A percentile compares a stretch with the other conserved stretches of the same genome.
phyloP scores from a whole-genome alignment of 2,329 filamentous ascomycete species.

The Domatiomyces globalis region DNA sequence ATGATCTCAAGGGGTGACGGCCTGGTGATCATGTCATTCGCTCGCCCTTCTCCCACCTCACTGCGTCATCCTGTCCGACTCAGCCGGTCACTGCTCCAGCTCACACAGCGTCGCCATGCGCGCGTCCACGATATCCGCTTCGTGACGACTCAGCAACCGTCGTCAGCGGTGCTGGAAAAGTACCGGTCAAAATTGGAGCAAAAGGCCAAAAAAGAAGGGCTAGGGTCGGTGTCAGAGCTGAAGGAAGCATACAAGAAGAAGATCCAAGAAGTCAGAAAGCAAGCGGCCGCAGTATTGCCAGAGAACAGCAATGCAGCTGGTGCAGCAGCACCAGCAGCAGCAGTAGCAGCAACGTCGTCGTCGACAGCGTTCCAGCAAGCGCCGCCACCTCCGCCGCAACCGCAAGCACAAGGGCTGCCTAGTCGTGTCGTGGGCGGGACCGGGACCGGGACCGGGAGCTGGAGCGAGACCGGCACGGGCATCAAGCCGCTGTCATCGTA shows the following conservation, averaged over 20 bases:
- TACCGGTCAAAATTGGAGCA: conserved; percentile 73
- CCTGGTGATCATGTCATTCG: background rate
- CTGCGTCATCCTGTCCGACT: background rate
- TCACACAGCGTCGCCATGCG: conserved; percentile 65
- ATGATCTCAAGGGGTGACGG: too few species aligned
- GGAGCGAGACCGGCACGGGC: too few species aligned
- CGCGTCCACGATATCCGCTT: conserved; percentile 87
- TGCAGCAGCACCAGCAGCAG: conserved; percentile 31
- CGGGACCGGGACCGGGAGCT: conserved; percentile 29
- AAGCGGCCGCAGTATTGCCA: conserved; percentile 39
- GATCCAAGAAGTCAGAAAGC: conserved; percentile 57
- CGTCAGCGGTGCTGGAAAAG: conserved; percentile 59
- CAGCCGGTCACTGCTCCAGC: background rate
- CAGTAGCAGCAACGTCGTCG: conserved; percentile 4
- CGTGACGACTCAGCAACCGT: conserved; percentile 64
- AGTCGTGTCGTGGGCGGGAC: conserved; percentile 22
- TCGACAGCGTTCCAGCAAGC: conserved; percentile 15
- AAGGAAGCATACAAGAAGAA: conserved; percentile 74
- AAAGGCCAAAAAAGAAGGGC: conserved; percentile 63
- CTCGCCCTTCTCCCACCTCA: background rate
- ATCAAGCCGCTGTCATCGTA: conserved; percentile 53
- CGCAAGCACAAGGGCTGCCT: conserved; percentile 25
- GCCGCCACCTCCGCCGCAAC: conserved; percentile 25
- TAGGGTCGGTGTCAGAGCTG: conserved; percentile 44
- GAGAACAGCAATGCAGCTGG: conserved; percentile 21